Percentiles rank a stretch among this genome's conserved stretches.
These are phyloP conservation scores for Lipomyces orientalis DNA, from an alignment of 805 yeast species.

Conservation along the genomic window DNA sequence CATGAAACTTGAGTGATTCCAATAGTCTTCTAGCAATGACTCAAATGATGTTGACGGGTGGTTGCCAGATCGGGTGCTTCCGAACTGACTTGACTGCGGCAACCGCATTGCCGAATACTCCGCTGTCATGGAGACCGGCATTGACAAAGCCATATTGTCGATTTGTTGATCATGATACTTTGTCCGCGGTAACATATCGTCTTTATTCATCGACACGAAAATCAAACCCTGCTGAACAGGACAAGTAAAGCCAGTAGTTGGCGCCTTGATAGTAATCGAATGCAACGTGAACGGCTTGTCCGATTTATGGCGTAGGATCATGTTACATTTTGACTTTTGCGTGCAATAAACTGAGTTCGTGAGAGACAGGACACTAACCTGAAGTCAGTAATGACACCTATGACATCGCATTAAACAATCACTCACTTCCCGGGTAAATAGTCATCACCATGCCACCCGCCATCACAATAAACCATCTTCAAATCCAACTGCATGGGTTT, in stretches of 20 bases:
- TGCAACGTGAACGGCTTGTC: constrained; percentile 28
- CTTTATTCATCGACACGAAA: constrained; percentile 34
- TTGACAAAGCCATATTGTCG: constrained; percentile 14
- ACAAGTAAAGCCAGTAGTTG: constrained; percentile 33
- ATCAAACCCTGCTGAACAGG: constrained; percentile 36
- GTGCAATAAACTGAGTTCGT: constrained; percentile 33
- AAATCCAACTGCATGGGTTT: constrained; percentile 21
- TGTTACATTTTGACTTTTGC: constrained; percentile 31
- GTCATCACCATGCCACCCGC: constrained; percentile 37
- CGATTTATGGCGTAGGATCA: constrained; percentile 33
- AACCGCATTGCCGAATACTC: constrained; percentile 21
- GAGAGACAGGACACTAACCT: constrained; percentile 15
- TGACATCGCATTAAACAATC: not conserved
- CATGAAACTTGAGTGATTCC: constrained; percentile 8
- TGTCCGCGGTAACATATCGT: constrained; percentile 30
- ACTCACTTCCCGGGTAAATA: constrained; percentile 32
- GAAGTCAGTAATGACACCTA: not conserved
- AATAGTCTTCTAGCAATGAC: constrained; percentile 6
- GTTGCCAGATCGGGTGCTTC: not conserved
- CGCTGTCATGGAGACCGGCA: constrained; percentile 11
- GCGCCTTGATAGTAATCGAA: constrained; percentile 36
- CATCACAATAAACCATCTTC: constrained; percentile 32
- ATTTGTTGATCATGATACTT: constrained; percentile 27
- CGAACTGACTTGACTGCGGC: constrained; percentile 14
- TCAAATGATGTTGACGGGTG: constrained; percentile 6